Evolutionary conservation across 75 land plant genomes (phyloP), one percentile per base, ranked within the genome.

Genomic region (Pinus taeda): DNA sequence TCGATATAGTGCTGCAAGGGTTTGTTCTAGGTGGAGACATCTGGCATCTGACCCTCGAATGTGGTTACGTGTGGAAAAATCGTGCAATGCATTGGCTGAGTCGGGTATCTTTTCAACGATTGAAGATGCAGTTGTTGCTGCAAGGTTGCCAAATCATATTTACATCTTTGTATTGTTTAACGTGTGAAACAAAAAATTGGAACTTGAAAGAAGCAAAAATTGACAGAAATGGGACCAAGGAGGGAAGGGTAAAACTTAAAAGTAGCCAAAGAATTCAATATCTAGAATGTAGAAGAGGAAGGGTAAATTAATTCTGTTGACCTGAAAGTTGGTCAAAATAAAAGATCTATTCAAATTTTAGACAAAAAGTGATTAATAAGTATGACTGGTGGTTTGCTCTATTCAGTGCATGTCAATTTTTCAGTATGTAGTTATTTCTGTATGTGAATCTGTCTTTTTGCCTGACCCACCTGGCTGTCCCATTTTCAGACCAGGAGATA

Each of bases 1-100:
- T 83, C 82, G 99, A 79, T 91, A 89, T 83, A 95, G 91, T 87
- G 94, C 94, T 21, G 98, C 98, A 82, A 86, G 91, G 72, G 99
- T 95, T 83, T 94, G 99, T 89, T 84, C 86, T 85, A 89, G 99
- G 84, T 97, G 99, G 99, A 80, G 83, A 56, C 79, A 79, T 73
- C 74, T 97, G 81, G 96, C 91, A 57, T 92, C 91, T 63, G 98
- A 97, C 65, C 88, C 93, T 72, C 90, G 90, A 13, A 76, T 91
- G 73, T 97, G 98, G 98, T 81, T 97, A 57, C 89, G 91, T 37
- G 99, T 95, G 29, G 91, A 91, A 26, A 66, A 79, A 5, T 84
- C 87, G 7, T 62, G 79, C 7, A 88, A 77, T 74, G 83, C 78
- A 36, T 2, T 75, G 2, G 61, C 64, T 22, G 80, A 85, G 49